phyloP scores from a whole-genome alignment of 345 rosid genomes.

The Erysimum cheiranthoides region DNA sequence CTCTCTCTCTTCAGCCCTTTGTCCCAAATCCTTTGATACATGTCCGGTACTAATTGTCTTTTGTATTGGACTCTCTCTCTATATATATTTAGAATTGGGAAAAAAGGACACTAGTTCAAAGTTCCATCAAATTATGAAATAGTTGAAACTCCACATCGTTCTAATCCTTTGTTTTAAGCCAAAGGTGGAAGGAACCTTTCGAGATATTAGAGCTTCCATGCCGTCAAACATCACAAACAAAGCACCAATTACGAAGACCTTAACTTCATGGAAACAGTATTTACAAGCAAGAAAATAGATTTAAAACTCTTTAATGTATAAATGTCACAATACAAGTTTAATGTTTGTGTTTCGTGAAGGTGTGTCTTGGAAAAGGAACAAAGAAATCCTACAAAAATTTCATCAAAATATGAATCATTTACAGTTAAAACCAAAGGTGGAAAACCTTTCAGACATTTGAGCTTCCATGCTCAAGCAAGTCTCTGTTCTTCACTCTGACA shows the following conservation, averaged over 20 bases:
- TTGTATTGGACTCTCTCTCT: neutral
- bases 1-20: slow-evolving; percentile 11
- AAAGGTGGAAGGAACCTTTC: too few relatives aligned
- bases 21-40: neutral
- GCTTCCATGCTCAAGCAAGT: slow-evolving; percentile 9
- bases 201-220: too few relatives aligned
- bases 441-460: slow-evolving; percentile 21
- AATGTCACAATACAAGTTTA: slow-evolving; percentile 13
- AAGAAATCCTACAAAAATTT: neutral
- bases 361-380: slow-evolving; percentile 10
- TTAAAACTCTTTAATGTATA: neutral
- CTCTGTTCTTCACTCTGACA: slow-evolving; percentile 4
- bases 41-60: too few relatives aligned
- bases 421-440: slow-evolving; percentile 35
- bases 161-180: too few relatives aligned
- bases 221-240: too few relatives aligned
- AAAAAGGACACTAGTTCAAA: too few relatives aligned
- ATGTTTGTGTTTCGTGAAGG: slow-evolving; percentile 1
- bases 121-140: too few relatives aligned
- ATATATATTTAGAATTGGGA: too few relatives aligned
- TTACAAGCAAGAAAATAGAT: neutral
- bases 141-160: too few relatives aligned
- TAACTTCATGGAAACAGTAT: neutral
- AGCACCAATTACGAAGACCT: neutral
- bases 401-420: slow-evolving; percentile 15